phyloP scores from a whole-genome alignment of 2,329 filamentous ascomycete species.

The Colletotrichum tofieldiae region DNA sequence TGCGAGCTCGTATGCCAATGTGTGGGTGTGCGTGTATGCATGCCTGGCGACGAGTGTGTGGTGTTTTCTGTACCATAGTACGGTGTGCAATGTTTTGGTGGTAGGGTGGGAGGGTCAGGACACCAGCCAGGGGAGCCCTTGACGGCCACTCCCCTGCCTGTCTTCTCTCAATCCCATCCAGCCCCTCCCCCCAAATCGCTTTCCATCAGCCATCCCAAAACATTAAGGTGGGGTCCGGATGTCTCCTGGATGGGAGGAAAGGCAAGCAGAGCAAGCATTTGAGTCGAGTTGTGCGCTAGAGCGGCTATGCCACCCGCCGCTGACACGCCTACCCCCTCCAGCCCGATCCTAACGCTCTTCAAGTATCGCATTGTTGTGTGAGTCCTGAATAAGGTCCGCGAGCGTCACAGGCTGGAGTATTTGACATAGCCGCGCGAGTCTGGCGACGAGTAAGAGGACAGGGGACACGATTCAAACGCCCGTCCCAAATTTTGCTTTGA shows the following conservation, averaged over 20 bases:
- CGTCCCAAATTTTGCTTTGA: slow-evolving; percentile 30
- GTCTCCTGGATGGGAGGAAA: slow-evolving; percentile 30
- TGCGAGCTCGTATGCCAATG: slow-evolving; percentile 23
- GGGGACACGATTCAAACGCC: slow-evolving; percentile 36
- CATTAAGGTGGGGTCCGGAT: slow-evolving; percentile 29
- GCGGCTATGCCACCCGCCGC: slow-evolving; percentile 41
- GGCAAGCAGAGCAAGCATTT: slow-evolving; percentile 15
- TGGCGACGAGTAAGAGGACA: slow-evolving; percentile 29
- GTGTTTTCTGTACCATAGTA: slow-evolving; percentile 1
- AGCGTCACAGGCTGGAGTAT: slow-evolving; percentile 34
- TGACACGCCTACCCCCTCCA: slow-evolving; percentile 40
- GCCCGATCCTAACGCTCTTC: slow-evolving; percentile 38
- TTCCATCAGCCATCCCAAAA: slow-evolving; percentile 37
- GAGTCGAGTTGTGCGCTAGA: slow-evolving; percentile 38
- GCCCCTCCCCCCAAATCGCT: slow-evolving; percentile 9
- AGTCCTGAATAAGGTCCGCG: slow-evolving; percentile 37
- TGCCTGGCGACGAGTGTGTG: neutral
- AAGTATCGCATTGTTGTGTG: slow-evolving; percentile 21
- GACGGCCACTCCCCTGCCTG: slow-evolving; percentile 20
- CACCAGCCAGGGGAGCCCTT: slow-evolving; percentile 28
- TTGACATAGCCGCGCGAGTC: slow-evolving; percentile 36
- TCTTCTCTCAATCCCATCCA: slow-evolving; percentile 31
- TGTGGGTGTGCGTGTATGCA: slow-evolving; percentile 10
- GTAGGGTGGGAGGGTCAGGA: slow-evolving; percentile 15
- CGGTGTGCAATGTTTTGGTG: slow-evolving; percentile 18